Evolutionary conservation across 2,329 filamentous ascomycete species (phyloP), one percentile per base, ranked within the genome.

Genomic region (Aspergillus latus): DNA sequence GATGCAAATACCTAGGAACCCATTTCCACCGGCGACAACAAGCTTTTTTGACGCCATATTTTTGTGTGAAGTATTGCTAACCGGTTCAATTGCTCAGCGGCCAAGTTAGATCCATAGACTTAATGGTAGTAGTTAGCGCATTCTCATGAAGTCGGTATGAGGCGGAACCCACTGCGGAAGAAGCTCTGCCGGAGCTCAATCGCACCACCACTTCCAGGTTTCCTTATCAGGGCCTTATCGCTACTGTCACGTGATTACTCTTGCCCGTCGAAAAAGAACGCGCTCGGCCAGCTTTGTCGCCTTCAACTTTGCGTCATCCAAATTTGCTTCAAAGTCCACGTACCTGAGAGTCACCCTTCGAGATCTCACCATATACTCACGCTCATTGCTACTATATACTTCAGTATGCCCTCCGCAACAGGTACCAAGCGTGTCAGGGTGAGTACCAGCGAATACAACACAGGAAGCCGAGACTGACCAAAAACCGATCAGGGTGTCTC

Each of bases 1-100:
- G 59, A 53, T 81, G 70, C 34, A 36, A 45, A 75, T 53, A 57
- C 91, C 91, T 28, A 99, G 77, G 72, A 97, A 99, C 34, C 94
- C 93, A 74, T 90, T 97, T 58, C 93, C 93, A 64, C 94, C 94
- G 64, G 90, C 95, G 53, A 99, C 92, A 42, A 97, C 86, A 43
- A 99, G 80, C 75, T 86, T 88, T 77, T 92, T 96, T 56, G 85
- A 79, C 49, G 82, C 81, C 62, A 82, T 79, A 52, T 81, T 68
- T 15, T 42, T 54, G 58, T 57, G 47, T 16, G 5, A 13, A 43
- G 2, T 10, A 26, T 30, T 10, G 10, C 5, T 32, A 29, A 26
- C 21, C 11, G n/a, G 8, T 11, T 2, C 9, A 42, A 2, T 40
- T 9, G 9, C n/a, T 30, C n/a, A 46, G 32, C 30, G 9, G 26